Evolutionary conservation across 805 yeast genomes (phyloP), one percentile per base, ranked within the genome.

Genomic region (Candida tammaniensis): DNA sequence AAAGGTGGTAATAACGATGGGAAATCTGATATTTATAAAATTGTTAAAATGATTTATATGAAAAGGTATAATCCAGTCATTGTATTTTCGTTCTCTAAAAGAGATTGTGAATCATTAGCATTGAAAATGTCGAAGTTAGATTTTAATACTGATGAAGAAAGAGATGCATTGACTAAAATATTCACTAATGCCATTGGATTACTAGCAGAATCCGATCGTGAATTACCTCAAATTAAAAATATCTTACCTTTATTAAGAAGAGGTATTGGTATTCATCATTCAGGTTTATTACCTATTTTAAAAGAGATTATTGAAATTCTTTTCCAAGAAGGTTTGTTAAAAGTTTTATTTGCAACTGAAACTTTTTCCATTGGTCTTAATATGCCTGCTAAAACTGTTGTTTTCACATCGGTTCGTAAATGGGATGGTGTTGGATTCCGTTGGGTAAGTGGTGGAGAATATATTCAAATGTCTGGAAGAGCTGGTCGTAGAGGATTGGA

Each of bases 371-470:
- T 93, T 65, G 99, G 99, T 33, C 76, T 93, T 34, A 93, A 93
- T 64, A 93, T 93, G 98, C 99, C 99, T 51, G 98, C 98, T 8
- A 93, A 93, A 52, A 93, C 99, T 0, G 99, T 93, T 28, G 98
- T 93, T 2, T 93, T 93, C 61, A 93, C 98, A 0, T 86, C 91
- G 21, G 98, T 93, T 14, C 79, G 98, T 56, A 93, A 93, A 59
- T 93, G 97, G 95, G 99, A 93, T 65, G 98, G 98, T 50, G 80
- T 78, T 43, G 95, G 91, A 13, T 88, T 91, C 72, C 80, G 99
- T 64, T 93, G 98, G 98, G 97, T 93, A 20, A 86, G 96, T 37
- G 98, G 98, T 40, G 99, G 99, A 69, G 99, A 93, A 65, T 93
- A 93, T 63, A 93, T 93, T 55, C 99, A 93, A 67, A 93, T 93